phyloP scores from a whole-genome alignment of 306 rosid genomes.

The Vigna angularis region DNA sequence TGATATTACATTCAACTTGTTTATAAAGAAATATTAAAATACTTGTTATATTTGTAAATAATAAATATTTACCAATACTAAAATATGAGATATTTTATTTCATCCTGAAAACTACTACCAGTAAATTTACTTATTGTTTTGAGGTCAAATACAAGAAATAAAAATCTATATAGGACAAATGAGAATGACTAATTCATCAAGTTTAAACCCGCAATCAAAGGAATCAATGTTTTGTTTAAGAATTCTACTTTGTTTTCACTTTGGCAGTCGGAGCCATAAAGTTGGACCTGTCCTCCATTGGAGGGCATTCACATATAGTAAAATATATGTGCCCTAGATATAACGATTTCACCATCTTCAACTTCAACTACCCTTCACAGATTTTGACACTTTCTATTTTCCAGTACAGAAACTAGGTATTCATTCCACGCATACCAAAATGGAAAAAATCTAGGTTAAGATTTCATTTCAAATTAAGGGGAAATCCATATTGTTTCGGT shows the following conservation, averaged over 20 bases:
- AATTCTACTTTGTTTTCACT: not conserved
- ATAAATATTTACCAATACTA: too few species aligned
- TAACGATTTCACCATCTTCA: not conserved
- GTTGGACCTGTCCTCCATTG: constrained; percentile 27
- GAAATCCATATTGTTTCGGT: too few species aligned
- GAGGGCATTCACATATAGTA: not conserved
- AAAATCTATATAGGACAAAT: not conserved
- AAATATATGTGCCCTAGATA: not conserved
- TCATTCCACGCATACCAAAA: too few species aligned
- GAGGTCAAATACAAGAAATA: too few species aligned
- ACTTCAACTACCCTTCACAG: not conserved
- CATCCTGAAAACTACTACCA: too few species aligned
- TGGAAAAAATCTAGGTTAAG: not conserved
- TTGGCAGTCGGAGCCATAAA: constrained; percentile 28
- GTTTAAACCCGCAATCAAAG: constrained; percentile 26
- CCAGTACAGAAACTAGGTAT: too few species aligned
- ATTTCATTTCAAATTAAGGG: not conserved
- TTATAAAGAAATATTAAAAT: too few species aligned
- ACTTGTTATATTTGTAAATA: too few species aligned
- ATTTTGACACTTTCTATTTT: not conserved
- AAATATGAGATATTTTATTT: too few species aligned
- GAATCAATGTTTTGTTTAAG: not conserved
- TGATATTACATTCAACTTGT: too few species aligned
- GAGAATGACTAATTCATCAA: constrained; percentile 19
- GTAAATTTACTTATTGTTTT: too few species aligned